These are phyloP conservation scores for Eimeria zaria DNA, from an alignment of 169 alveolate species.

Conservation along the genomic window DNA sequence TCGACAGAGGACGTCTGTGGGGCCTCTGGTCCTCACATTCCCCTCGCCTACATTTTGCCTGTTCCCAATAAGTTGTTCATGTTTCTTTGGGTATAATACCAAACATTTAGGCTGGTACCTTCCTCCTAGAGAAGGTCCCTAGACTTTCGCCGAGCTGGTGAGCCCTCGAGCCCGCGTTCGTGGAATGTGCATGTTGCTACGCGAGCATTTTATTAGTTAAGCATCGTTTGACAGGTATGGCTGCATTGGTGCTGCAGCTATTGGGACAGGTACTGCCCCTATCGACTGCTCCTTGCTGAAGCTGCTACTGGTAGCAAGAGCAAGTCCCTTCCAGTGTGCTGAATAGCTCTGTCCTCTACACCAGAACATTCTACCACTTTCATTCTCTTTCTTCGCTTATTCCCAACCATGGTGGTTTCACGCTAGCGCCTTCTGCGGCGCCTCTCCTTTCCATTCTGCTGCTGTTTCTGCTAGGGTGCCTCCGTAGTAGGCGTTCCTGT, in stretches of 20 bases:
- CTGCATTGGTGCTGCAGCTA: not conserved
- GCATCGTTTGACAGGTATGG: not conserved
- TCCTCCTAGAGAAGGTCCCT: not conserved
- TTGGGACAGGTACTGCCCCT: not conserved
- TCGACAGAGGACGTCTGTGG: no score
- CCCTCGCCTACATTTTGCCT: no score
- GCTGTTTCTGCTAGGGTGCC: not conserved
- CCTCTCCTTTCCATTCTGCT: not conserved
- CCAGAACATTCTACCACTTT: not conserved
- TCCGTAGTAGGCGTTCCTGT: not conserved
- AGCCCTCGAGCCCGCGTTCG: not conserved
- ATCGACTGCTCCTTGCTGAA: not conserved
- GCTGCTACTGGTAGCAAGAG: not conserved
- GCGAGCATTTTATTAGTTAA: not conserved
- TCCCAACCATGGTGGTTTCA: not conserved
- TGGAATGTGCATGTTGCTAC: not conserved
- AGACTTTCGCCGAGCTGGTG: not conserved
- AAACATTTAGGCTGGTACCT: not conserved
- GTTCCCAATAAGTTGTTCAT: no score
- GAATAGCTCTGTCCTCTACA: not conserved
- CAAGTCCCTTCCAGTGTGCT: not conserved
- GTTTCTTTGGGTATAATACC: not conserved
- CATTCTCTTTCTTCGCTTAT: not conserved
- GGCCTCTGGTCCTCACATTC: no score
- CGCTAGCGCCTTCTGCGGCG: not conserved